Evolutionary conservation across 345 rosid species (phyloP).

Genomic region (Pistacia vera): DNA sequence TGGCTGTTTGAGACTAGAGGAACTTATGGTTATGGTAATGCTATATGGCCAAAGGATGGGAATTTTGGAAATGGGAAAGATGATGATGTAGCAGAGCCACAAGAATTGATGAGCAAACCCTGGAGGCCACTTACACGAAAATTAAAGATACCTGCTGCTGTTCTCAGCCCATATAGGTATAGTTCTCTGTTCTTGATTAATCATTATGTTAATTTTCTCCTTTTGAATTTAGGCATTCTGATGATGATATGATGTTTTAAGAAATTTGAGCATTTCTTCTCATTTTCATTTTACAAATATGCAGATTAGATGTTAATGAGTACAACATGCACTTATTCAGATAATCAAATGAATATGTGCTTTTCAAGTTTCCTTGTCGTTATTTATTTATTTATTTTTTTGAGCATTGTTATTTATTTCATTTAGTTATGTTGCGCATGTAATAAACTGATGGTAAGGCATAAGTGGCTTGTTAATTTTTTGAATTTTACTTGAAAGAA

Average conservation of each 20-base stretch:
- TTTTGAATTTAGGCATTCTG: background rate
- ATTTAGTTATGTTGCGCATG: background rate
- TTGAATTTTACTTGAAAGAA: background rate
- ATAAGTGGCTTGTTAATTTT: background rate
- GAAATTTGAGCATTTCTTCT: background rate
- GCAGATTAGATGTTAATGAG: background rate
- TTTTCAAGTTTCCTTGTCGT: background rate
- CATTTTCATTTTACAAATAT: background rate
- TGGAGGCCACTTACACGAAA: slow-evolving; percentile 98
- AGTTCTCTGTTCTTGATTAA: slow-evolving; percentile 5
- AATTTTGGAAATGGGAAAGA: slow-evolving; percentile 72
- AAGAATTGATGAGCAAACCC: slow-evolving; percentile 82
- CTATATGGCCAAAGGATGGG: slow-evolving; percentile 96
- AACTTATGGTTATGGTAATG: slow-evolving; percentile 95
- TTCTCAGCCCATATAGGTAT: slow-evolving; percentile 94
- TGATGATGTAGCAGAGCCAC: slow-evolving; percentile 61
- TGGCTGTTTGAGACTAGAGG: slow-evolving; percentile 95
- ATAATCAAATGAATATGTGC: background rate
- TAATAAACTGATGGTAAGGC: background rate
- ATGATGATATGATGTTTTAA: background rate
- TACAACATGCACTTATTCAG: background rate
- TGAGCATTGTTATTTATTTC: background rate
- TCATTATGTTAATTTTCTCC: slow-evolving; percentile 4
- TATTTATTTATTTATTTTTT: background rate
- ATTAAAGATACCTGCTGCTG: slow-evolving; percentile 88